Base-by-base conservation (phyloP, 2,329 filamentous ascomycete species). In the Alternaria arbusti region DNA sequence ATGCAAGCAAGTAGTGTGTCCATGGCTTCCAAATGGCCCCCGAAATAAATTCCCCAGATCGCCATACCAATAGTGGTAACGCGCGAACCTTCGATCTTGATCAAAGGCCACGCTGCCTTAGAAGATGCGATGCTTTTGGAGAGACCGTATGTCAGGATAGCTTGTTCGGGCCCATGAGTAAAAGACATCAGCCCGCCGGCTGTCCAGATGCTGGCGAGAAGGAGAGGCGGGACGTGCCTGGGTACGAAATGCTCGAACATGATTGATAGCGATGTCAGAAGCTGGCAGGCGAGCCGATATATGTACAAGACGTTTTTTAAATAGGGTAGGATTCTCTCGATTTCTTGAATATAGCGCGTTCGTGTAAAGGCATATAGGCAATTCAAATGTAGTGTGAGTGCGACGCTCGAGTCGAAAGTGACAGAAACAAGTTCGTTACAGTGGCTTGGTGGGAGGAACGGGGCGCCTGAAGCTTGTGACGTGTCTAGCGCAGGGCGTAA, bases 21-120 rank as follows among this genome's bases (percentile, higher is more conserved):
- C 56, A 71, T 64, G 13, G 67, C 70, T 55, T 71, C 65, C 15
- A 70, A 36, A 60, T 72, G 61, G 4, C 66, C 66, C 3, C 63
- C 60, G 2, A 67, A n/a, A 61, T 71, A 71, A 2, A 72, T 65
- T 7, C 44, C 59, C 9, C 47, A 50, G 15, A 50, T n/a, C 9
- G 47, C 23, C n/a, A 17, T 15, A 11, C 47, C 47, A 1, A 46
- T 15, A 23, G 44, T 46, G 4, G 12, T 46, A 15, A 46, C 12
- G 22, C 44, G 44, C 20, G 44, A 23, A 25, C 44, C 17, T 23
- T 46, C 20, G 12, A 46, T 23, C 20, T 46, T 46, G 44, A 23
- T 46, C 17, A 23, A 2, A 46, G 17, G 20, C 44, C 44, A 46
- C 12, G 44, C 44, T 23, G 22, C 44, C 44, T 46, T 46, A 1